These are phyloP conservation scores for Cyclostephanos tholiformis DNA, from an alignment of 108 stramenopile species.

Conservation along the genomic window DNA sequence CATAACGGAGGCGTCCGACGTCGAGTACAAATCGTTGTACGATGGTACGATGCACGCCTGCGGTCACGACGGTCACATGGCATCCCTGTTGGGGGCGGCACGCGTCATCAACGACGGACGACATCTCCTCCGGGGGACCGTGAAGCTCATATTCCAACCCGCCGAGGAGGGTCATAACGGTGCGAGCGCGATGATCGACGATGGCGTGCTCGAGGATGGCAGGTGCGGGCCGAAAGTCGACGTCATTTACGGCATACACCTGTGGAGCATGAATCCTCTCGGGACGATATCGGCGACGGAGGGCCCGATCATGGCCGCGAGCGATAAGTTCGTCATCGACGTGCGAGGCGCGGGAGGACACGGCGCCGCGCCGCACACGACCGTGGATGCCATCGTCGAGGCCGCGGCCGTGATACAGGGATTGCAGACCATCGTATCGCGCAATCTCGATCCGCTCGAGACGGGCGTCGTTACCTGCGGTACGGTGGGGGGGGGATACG, in stretches of 20 bases:
- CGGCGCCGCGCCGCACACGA: slow-evolving; percentile 90
- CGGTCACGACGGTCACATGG: slow-evolving; percentile 94
- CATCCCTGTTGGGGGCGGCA: slow-evolving; percentile 88
- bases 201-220: slow-evolving; percentile 65
- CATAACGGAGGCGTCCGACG: slow-evolving; percentile 65
- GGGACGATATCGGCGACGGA: slow-evolving; percentile 75
- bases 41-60: slow-evolving; percentile 92
- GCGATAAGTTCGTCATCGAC: slow-evolving; percentile 79
- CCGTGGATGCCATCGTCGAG: slow-evolving; percentile 87
- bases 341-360: slow-evolving; percentile 92
- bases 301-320: slow-evolving; percentile 84
- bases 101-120: slow-evolving; percentile 63
- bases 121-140: slow-evolving; percentile 61
- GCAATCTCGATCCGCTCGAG: slow-evolving; percentile 75
- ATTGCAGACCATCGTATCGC: slow-evolving; percentile 82
- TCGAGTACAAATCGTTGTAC: slow-evolving; percentile 57
- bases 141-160: slow-evolving; percentile 90
- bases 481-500: too few species aligned
- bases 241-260: slow-evolving; percentile 86
- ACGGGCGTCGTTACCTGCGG: slow-evolving; percentile 60
- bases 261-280: slow-evolving; percentile 65
- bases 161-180: slow-evolving; percentile 95
- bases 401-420: slow-evolving; percentile 80
- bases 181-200: slow-evolving; percentile 86
- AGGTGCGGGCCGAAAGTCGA: slow-evolving; percentile 55